Conservation (phyloP, 345 rosid genomes). For the Turnera subulata region DNA sequence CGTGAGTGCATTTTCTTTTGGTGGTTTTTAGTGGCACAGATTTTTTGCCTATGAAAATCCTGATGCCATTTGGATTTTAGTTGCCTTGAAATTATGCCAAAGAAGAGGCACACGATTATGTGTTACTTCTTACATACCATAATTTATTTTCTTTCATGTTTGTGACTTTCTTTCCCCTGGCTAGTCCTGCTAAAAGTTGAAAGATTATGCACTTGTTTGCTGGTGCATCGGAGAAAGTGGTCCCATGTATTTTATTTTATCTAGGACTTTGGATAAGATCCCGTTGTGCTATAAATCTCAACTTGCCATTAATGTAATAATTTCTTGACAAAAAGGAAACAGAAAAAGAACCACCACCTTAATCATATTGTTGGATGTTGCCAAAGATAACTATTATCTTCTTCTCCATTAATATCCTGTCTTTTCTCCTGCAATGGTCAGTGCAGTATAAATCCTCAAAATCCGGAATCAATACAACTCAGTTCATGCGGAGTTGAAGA, state of each 20-base stretch:
- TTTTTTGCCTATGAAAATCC: background rate
- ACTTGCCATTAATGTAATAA: background rate
- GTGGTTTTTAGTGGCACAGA: slow-evolving; percentile 9
- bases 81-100: slow-evolving; percentile 52
- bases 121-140: too few relatives aligned
- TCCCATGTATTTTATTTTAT: background rate
- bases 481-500: too few relatives aligned
- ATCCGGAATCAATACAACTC: background rate
- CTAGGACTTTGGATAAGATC: background rate
- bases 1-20: slow-evolving; percentile 21
- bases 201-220: background rate
- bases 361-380: too few relatives aligned
- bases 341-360: background rate
- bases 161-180: background rate
- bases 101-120: slow-evolving; percentile 38
- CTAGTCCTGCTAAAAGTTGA: too few relatives aligned
- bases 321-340: background rate
- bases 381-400: too few relatives aligned
- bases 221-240: background rate
- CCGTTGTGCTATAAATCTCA: background rate
- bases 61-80: background rate
- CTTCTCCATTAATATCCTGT: too few relatives aligned
- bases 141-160: background rate
- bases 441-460: too few relatives aligned
- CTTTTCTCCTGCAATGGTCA: too few relatives aligned